Base-by-base conservation (phyloP, 192 early-diverging fungal genomes). In the Mortierella alpina region DNA sequence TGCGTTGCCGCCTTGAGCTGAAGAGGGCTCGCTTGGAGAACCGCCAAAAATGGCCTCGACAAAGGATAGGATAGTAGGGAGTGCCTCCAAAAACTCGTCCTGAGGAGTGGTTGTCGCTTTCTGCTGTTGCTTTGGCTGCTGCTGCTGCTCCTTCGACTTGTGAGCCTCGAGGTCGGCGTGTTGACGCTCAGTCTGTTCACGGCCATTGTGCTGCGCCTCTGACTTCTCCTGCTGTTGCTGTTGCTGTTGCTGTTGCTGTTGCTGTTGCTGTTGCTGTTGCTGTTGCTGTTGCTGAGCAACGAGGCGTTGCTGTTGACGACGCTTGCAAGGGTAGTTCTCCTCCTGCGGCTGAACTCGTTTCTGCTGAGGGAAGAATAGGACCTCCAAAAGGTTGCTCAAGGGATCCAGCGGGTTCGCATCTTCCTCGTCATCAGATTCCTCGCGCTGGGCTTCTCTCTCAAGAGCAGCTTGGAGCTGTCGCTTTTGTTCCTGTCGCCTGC, bases 241-340 rank as follows among this genome's bases (percentile, higher is more conserved):
- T 8, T 31, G 8, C 23, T 64, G 23, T 18, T 4, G 7, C 44
- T 62, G 40, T 31, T 39, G 46, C 46, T 46, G 4, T n/a, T 58
- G 23, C 42, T 50, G 42, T 44, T 56, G 20, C 10, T 23, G 7
- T 23, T 64, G 22, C 20, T 2, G 6, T 53, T 61, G 39, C 48
- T 70, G 18, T 7, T 31, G 15, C 48, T 59, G 42, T 23, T 49
- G 20, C 20, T 56, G 54, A 1, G 40, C 52, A 63, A 42, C 44
- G 42, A 31, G 31, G 31, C 18, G 50, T 17, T 72, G 52, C 56
- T 68, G 73, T 23, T 68, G 51, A 4, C 59, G 65, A 12, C 66
- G 65, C 47, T 75, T 75, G 59, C 66, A 63, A 7, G 73, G 66
- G 42, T 75, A 68, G 23, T 31, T 17, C 44, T 66, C 56, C 52